Percentiles rank a stretch among this genome's conserved stretches.
Evolutionary conservation across 2,329 filamentous ascomycete genomes (phyloP).

Genomic region (Raffaelea ambrosiae): DNA sequence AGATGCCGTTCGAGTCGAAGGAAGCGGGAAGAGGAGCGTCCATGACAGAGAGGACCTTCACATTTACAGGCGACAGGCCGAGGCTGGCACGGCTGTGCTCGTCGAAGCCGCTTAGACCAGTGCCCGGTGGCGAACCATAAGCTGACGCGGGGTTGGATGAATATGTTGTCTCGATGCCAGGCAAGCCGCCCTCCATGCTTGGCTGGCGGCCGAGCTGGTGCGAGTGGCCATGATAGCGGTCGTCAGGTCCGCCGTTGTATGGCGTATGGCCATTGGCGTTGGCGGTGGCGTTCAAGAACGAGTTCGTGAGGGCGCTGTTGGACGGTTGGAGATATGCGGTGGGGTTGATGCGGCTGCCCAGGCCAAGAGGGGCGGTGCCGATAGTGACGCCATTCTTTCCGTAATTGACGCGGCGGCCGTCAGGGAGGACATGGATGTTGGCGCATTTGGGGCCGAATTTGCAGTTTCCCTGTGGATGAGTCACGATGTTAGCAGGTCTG

Average conservation of each 20-base stretch:
- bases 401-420: slow-evolving; percentile 85
- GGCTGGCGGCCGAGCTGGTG: slow-evolving; percentile 37
- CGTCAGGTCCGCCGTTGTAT: slow-evolving; percentile 22
- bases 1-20: slow-evolving; percentile 93
- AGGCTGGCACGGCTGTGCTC: slow-evolving; percentile 55
- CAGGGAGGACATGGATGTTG: slow-evolving; percentile 88
- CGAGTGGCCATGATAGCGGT: slow-evolving; percentile 22
- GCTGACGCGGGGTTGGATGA: slow-evolving; percentile 46
- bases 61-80: slow-evolving; percentile 67
- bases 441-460: slow-evolving; percentile 98
- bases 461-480: slow-evolving; percentile 70
- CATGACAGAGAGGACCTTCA: slow-evolving; percentile 72
- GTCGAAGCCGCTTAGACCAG: slow-evolving; percentile 22
- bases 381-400: slow-evolving; percentile 60
- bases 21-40: slow-evolving; percentile 90
- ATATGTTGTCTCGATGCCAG: slow-evolving; percentile 50
- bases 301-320: slow-evolving; percentile 62
- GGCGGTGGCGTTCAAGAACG: slow-evolving; percentile 39
- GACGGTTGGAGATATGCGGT: slow-evolving; percentile 57
- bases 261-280: slow-evolving; percentile 5
- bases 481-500: slow-evolving; percentile 9
- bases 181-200: slow-evolving; percentile 46
- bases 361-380: slow-evolving; percentile 47
- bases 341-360: slow-evolving; percentile 60
- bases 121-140: slow-evolving; percentile 77